Evolutionary conservation across 169 alveolate genomes (phyloP), one percentile per base, ranked within the genome.

Genomic region (Cyclospora cayetanensis): DNA sequence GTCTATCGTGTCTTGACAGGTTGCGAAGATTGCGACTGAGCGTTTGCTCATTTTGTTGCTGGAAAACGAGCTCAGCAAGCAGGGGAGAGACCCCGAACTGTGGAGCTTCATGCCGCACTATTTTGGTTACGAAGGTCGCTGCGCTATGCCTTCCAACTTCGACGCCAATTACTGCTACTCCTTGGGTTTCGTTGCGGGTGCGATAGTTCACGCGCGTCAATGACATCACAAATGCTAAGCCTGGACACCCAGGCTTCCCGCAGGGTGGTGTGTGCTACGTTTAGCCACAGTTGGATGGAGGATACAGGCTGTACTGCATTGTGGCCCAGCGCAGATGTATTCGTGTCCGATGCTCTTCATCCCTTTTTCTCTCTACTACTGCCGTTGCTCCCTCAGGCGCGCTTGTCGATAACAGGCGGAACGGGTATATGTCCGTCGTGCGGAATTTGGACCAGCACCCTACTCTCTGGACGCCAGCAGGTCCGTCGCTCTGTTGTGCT

Each of bases 1-100:
- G 2, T 46, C 11, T 27, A 1, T 25, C 22, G 1, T 43, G 11
- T 41, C 25, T 29, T 39, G 7, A 68, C 82, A 94, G 95, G 99
- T 99, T 22, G 99, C 99, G 39, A 98, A 98, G 94, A 98, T 99
- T 41, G 99, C 99, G 88, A 98, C 99, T 0, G 99, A 99, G 96
- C 96, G 99, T 70, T 96, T 99, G 53, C 93, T 99, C 90, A 97
- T 98, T 42, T 96, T 98, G 37, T 92, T 98, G 77, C 98, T 99
- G 34, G 90, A 94, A 50, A 79, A 90, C 41, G 96, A 96, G 82
- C 91, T 96, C 90, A 87, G 85, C 55, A 66, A 68, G 55, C 90
- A 80, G 70, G 91, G 91, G 37, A 82, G 72, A 39, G 72, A 91
- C 72, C 90, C 93, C 20, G 93, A 84, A 29, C 83, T 41, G 68